Conservation (phyloP, 2,329 filamentous ascomycete species). For the Talaromyces sp. region DNA sequence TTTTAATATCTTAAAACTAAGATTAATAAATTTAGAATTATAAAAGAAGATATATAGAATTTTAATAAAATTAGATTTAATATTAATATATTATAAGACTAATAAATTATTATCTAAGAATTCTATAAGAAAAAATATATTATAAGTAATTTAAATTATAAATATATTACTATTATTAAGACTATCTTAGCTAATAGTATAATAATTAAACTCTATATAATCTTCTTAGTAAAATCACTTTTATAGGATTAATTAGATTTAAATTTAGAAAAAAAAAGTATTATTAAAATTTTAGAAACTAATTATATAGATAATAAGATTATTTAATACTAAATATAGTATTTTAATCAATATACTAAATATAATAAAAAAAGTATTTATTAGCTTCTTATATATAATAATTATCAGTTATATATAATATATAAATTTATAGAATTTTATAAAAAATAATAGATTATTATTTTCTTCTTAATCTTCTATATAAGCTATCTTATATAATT, state of each 20-base stretch:
- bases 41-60: not conserved
- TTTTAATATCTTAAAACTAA: not conserved
- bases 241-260: not conserved
- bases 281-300: not conserved
- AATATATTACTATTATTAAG: not conserved
- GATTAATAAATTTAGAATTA: not conserved
- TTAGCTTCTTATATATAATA: not conserved
- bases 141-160: not conserved
- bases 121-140: not conserved
- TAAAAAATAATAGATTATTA: not conserved
- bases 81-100: too few relatives aligned
- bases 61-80: not conserved
- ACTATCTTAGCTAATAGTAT: not conserved
- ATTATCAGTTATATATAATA: not conserved
- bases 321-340: not conserved
- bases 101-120: not conserved
- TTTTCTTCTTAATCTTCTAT: not conserved
- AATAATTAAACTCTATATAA: not conserved
- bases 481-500: not conserved
- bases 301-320: not conserved
- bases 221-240: not conserved
- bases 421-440: too few relatives aligned
- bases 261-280: not conserved
- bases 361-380: not conserved
- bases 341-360: not conserved